A percentile compares a stretch with the other conserved stretches of the same genome.
phyloP scores from a whole-genome alignment of 2,329 filamentous ascomycete species.

The Ascochyta clinopodiicola region DNA sequence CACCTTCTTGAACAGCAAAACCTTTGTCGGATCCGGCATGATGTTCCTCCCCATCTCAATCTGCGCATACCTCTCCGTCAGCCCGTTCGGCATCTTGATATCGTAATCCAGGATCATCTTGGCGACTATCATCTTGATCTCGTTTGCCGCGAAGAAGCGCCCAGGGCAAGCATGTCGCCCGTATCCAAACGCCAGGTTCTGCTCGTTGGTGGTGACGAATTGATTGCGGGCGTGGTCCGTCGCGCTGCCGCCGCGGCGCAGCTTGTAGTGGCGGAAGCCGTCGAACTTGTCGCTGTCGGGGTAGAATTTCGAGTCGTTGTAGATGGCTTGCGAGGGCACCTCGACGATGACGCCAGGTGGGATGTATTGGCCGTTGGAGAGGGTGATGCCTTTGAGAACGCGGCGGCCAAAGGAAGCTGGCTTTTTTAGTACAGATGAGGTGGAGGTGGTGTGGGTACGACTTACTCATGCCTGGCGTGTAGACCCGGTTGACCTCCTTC shows the following conservation, averaged over 20 bases:
- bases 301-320: conserved; percentile 32
- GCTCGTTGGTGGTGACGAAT: conserved; percentile 38
- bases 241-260: conserved; percentile 31
- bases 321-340: conserved; percentile 36
- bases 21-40: conserved; percentile 23
- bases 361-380: conserved; percentile 61
- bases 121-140: conserved; percentile 45
- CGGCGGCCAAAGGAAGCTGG: conserved; percentile 57
- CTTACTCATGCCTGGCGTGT: conserved; percentile 33
- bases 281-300: conserved; percentile 37
- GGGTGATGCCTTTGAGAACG: conserved; percentile 58
- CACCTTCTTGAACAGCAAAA: conserved; percentile 28
- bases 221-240: conserved; percentile 39
- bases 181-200: conserved; percentile 38
- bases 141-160: conserved; percentile 42
- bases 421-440: background rate
- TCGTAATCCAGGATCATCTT: conserved; percentile 38
- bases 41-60: conserved; percentile 21
- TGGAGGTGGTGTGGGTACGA: background rate
- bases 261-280: conserved; percentile 41
- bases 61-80: conserved; percentile 23
- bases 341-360: conserved; percentile 46
- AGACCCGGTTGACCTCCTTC: conserved; percentile 42
- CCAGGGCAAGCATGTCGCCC: conserved; percentile 44
- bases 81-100: conserved; percentile 29